phyloP scores from a whole-genome alignment of 305 asterid species.

The Stenogyne calaminthoides region DNA sequence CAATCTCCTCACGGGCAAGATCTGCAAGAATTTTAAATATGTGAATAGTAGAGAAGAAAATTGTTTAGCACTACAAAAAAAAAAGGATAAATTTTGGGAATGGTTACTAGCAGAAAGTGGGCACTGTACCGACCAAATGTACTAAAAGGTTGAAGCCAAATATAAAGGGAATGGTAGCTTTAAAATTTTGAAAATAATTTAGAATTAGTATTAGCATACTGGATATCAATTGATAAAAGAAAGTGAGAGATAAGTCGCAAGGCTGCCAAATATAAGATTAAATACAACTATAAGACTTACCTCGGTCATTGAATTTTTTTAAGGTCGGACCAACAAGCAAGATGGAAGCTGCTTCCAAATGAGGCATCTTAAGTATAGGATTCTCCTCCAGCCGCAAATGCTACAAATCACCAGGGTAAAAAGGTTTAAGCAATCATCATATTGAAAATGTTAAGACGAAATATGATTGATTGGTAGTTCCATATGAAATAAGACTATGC shows the following conservation, averaged over 20 bases:
- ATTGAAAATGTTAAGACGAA: constrained; percentile 13
- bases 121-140: not conserved
- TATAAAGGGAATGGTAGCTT: not conserved
- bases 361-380: constrained; percentile 95
- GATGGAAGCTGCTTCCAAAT: constrained; percentile 93
- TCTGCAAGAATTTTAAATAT: constrained; percentile 52
- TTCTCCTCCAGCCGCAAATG: constrained; percentile 99
- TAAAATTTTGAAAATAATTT: not conserved
- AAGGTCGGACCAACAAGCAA: constrained; percentile 96
- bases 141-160: constrained; percentile 23
- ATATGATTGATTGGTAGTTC: constrained; percentile 10
- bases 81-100: constrained; percentile 6
- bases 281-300: constrained; percentile 41
- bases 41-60: constrained; percentile 19
- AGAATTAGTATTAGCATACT: not conserved
- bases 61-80: not conserved
- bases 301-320: constrained; percentile 95
- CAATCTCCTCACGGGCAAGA: constrained; percentile 85
- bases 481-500: constrained; percentile 5
- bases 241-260: not conserved
- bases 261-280: constrained; percentile 23
- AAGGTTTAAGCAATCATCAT: constrained; percentile 22
- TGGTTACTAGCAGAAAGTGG: constrained; percentile 4
- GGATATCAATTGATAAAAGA: constrained; percentile 5
- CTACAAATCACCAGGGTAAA: constrained; percentile 55